A percentile compares a stretch with the other conserved stretches of the same genome.
phyloP scores from a whole-genome alignment of 306 rosid species.

The Cicer judaicum region DNA sequence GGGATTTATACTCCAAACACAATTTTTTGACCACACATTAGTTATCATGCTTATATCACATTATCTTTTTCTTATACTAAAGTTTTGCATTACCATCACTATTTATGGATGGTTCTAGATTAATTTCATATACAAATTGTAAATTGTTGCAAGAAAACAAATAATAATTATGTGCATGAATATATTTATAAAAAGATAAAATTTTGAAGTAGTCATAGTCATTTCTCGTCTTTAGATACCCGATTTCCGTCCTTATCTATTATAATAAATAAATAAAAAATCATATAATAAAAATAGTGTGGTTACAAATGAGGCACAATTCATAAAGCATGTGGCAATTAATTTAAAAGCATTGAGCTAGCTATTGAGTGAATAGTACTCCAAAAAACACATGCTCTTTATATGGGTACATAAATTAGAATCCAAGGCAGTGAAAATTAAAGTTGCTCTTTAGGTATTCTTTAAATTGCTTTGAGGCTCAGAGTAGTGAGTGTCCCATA shows the following conservation, averaged over 20 bases:
- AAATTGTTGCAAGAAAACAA: no score
- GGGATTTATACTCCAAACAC: neutral
- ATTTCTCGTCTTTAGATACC: no score
- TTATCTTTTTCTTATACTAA: neutral
- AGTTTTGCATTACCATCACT: neutral
- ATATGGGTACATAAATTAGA: constrained; percentile 46
- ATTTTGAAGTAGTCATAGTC: no score
- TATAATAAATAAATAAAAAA: neutral
- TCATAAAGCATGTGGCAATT: constrained; percentile 6
- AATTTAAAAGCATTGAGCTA: constrained; percentile 28
- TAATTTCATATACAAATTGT: neutral
- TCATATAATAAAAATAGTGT: neutral
- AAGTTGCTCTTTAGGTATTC: constrained; percentile 46
- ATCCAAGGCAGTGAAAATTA: constrained; percentile 46
- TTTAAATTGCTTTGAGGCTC: constrained; percentile 42
- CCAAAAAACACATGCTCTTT: constrained; percentile 45
- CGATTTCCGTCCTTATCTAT: no score
- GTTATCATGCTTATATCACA: constrained; percentile 31
- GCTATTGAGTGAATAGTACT: constrained; percentile 45
- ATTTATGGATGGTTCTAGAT: constrained; percentile 5
- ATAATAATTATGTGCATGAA: no score
- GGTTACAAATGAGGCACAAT: neutral
- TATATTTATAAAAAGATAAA: no score
- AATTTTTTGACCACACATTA: constrained; percentile 38
- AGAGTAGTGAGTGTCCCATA: constrained; percentile 38